Conservation (phyloP, 2,329 filamentous ascomycete genomes). For the Ceratocystiopsis minuta region DNA sequence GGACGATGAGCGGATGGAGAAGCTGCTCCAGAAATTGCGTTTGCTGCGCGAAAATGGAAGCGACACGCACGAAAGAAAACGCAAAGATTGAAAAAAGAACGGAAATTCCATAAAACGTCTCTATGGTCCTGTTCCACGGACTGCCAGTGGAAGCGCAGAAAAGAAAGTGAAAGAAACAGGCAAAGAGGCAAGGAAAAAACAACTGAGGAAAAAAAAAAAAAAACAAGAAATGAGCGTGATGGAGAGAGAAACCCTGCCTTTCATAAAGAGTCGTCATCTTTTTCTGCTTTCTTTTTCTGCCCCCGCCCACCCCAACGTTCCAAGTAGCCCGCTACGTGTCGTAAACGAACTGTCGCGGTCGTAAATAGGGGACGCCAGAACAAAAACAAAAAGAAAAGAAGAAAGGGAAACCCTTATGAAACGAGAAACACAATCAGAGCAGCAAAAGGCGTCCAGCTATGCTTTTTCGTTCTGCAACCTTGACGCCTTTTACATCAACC, state of each 20-base stretch:
- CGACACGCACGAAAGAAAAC: too few relatives aligned
- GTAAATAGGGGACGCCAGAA: neutral
- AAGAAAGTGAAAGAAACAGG: too few relatives aligned
- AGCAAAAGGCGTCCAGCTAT: constrained; percentile 5
- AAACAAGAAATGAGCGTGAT: neutral
- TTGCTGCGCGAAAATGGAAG: too few relatives aligned
- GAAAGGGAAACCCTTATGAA: constrained; percentile 2
- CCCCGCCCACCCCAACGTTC: too few relatives aligned
- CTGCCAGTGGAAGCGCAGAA: too few relatives aligned
- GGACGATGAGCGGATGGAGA: too few relatives aligned
- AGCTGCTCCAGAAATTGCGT: too few relatives aligned
- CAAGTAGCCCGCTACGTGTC: too few relatives aligned
- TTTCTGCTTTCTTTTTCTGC: neutral
- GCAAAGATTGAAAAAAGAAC: too few relatives aligned
- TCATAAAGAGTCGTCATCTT: constrained; percentile 5
- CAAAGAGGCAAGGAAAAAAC: neutral
- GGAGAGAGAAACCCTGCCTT: constrained; percentile 1
- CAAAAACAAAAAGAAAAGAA: constrained; percentile 1
- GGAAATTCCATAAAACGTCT: too few relatives aligned
- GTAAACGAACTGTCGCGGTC: neutral
- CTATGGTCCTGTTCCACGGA: too few relatives aligned
- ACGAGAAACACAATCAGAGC: neutral
- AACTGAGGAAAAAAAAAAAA: neutral
- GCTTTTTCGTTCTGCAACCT: constrained; percentile 7
- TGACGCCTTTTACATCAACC: constrained; percentile 10